Evolutionary conservation across 495 filamentous ascomycete species (phyloP).

Genomic region (Aspergillus ellipticus): DNA sequence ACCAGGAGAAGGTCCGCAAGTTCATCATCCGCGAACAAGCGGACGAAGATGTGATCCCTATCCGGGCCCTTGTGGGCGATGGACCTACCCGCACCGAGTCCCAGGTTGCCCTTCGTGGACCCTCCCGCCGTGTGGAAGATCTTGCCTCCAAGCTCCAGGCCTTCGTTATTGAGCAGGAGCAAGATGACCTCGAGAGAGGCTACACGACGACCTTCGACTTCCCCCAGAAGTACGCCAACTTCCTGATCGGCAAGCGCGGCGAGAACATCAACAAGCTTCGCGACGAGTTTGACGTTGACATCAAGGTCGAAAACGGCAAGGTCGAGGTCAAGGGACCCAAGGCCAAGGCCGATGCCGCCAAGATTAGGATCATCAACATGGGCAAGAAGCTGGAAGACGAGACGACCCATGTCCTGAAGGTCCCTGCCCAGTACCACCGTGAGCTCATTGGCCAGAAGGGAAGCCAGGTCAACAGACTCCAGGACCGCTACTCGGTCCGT

Average conservation of each 20-base stretch:
- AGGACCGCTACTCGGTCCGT: conserved; percentile 84
- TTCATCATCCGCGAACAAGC: conserved; percentile 72
- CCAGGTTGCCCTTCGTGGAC: conserved; percentile 71
- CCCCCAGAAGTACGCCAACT: conserved; percentile 88
- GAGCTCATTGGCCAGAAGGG: conserved; percentile 66
- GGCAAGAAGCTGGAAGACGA: conserved; percentile 83
- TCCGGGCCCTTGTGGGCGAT: conserved; percentile 59
- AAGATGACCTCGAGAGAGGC: conserved; percentile 84
- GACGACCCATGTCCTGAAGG: conserved; percentile 77
- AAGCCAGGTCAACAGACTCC: conserved; percentile 62
- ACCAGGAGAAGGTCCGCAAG: conserved; percentile 72
- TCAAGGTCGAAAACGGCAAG: conserved; percentile 74
- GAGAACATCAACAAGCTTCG: conserved; percentile 94
- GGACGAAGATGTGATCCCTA: conserved; percentile 63
- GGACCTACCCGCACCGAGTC: conserved; percentile 38
- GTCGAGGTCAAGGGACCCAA: conserved; percentile 69
- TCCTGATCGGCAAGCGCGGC: conserved; percentile 86
- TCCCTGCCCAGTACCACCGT: conserved; percentile 81
- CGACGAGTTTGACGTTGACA: conserved; percentile 96
- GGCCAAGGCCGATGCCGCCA: conserved; percentile 79
- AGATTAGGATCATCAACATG: conserved; percentile 67
- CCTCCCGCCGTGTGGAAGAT: conserved; percentile 62
- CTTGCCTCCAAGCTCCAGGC: conserved; percentile 64
- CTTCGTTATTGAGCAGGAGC: conserved; percentile 79
- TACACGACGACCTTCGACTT: conserved; percentile 84